Conservation (phyloP, 108 stramenopile genomes). For the Cyclotella baltica region DNA sequence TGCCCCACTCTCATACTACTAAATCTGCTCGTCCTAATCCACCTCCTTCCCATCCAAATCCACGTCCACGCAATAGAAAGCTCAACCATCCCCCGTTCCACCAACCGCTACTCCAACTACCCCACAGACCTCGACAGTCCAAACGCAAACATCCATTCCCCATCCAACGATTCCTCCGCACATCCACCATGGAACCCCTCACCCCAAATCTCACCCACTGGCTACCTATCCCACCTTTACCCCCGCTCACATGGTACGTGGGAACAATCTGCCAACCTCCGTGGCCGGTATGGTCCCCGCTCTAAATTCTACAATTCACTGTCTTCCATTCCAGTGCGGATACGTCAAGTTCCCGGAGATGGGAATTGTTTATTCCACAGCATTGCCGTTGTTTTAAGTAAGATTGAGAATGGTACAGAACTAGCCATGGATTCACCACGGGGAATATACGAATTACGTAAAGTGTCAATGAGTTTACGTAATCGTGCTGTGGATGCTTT, state of each 20-base stretch:
- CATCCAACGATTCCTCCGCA: neutral
- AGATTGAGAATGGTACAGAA: slow-evolving; percentile 64
- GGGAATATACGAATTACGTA: slow-evolving; percentile 26
- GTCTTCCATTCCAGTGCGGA: slow-evolving; percentile 41
- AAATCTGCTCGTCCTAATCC: neutral
- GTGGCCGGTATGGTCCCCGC: slow-evolving; percentile 44
- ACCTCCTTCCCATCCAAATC: neutral
- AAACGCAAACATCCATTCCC: neutral
- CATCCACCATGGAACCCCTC: slow-evolving; percentile 86
- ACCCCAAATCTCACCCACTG: slow-evolving; percentile 71
- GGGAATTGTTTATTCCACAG: slow-evolving; percentile 92
- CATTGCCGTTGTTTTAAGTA: slow-evolving; percentile 50
- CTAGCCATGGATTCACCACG: slow-evolving; percentile 47
- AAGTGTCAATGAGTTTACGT: slow-evolving; percentile 32
- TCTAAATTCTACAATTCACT: slow-evolving; percentile 23
- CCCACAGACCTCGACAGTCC: neutral
- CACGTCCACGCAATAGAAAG: slow-evolving; percentile 7
- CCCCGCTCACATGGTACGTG: slow-evolving; percentile 73
- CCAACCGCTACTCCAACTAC: slow-evolving; percentile 37
- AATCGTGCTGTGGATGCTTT: slow-evolving; percentile 56
- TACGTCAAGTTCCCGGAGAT: slow-evolving; percentile 94
- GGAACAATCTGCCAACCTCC: slow-evolving; percentile 62
- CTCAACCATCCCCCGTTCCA: slow-evolving; percentile 37
- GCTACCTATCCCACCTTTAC: slow-evolving; percentile 66
- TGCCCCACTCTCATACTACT: neutral